A percentile compares a stretch with the other conserved stretches of the same genome.
These are phyloP conservation scores for Alternaria novae-zelandiae DNA, from an alignment of 2,329 filamentous ascomycete species.

Conservation along the genomic window DNA sequence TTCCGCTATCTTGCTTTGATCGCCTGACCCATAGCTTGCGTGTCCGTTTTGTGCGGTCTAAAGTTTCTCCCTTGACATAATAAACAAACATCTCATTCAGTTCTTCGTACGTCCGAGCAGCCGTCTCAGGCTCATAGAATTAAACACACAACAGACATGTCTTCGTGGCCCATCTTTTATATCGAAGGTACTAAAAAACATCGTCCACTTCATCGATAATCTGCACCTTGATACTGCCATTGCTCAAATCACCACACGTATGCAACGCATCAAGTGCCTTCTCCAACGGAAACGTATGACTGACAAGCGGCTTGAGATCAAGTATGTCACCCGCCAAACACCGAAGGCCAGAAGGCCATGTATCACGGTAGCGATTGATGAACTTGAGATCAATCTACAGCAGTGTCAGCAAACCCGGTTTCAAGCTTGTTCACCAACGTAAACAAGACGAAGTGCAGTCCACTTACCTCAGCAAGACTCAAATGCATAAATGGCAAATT, in stretches of 20 bases:
- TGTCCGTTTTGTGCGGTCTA: no score
- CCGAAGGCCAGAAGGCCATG: slow-evolving; percentile 70
- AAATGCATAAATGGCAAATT: slow-evolving; percentile 72
- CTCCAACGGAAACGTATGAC: slow-evolving; percentile 68
- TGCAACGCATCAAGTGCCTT: slow-evolving; percentile 65
- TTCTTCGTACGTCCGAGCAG: no score
- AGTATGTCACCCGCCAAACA: slow-evolving; percentile 66
- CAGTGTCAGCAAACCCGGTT: neutral
- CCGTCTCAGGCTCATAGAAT: no score
- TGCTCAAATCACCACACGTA: slow-evolving; percentile 58
- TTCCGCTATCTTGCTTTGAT: no score
- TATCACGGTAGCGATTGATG: slow-evolving; percentile 74
- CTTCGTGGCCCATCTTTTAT: no score
- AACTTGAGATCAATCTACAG: slow-evolving; percentile 69
- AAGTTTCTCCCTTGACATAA: no score
- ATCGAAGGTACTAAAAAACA: no score
- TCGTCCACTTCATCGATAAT: slow-evolving; percentile 57
- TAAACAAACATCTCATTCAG: no score
- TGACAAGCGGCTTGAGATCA: slow-evolving; percentile 67
- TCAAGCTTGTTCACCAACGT: no score
- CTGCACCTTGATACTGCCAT: slow-evolving; percentile 66
- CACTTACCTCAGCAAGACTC: slow-evolving; percentile 62
- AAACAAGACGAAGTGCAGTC: neutral
- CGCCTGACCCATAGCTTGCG: no score
- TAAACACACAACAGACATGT: no score